Conservation (phyloP, 495 filamentous ascomycete species). For the Tuber aestivum region DNA sequence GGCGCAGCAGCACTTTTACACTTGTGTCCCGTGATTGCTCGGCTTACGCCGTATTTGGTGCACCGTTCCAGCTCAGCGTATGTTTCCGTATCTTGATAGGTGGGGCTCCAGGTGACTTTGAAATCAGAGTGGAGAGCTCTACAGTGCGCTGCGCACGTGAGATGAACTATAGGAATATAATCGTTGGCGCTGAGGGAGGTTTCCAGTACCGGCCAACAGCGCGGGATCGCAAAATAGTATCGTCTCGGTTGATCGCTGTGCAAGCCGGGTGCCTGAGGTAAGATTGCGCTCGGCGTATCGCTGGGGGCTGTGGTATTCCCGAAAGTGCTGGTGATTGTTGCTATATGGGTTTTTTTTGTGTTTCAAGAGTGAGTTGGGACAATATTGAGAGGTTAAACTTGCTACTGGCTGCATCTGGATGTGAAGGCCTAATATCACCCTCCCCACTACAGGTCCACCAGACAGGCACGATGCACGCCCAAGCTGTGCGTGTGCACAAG, state of each 20-base stretch:
- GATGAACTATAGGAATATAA: neutral
- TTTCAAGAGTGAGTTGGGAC: neutral
- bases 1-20: conserved; percentile 16
- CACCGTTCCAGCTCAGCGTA: conserved; percentile 8
- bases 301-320: neutral
- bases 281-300: neutral
- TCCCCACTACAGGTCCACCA: neutral
- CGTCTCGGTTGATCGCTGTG: neutral
- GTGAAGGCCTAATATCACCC: neutral
- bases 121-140: conserved; percentile 13
- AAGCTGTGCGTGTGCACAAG: neutral
- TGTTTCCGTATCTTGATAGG: conserved; percentile 22
- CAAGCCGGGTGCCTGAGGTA: neutral
- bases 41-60: conserved; percentile 18
- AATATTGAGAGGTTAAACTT: neutral
- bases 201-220: neutral
- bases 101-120: conserved; percentile 32
- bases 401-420: neutral
- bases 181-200: neutral
- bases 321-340: neutral
- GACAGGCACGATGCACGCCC: neutral
- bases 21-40: conserved; percentile 21
- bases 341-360: neutral
- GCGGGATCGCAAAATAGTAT: neutral
- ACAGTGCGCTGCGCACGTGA: neutral